Percentiles rank a stretch among this genome's conserved stretches.
Conservation (phyloP, 2,329 filamentous ascomycete genomes). For the Mycosphaerella sp. region DNA sequence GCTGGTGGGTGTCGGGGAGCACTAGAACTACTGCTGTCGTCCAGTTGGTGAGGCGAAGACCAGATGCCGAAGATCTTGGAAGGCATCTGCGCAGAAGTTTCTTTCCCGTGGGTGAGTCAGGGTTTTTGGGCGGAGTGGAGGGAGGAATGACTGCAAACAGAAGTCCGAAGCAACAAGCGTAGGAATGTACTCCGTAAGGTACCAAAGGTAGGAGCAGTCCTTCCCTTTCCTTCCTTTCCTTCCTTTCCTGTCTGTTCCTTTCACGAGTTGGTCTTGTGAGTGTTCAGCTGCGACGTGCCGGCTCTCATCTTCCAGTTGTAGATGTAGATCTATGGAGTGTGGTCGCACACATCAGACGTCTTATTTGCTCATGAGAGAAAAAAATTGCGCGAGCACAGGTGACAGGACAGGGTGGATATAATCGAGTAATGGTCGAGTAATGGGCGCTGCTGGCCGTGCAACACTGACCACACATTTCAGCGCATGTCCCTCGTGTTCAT, state of each 20-base stretch:
- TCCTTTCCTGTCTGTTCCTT: neutral
- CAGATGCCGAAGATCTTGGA: slow-evolving; percentile 32
- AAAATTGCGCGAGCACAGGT: too few relatives aligned
- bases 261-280: slow-evolving; percentile 21
- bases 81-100: slow-evolving; percentile 22
- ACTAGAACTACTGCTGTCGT: neutral
- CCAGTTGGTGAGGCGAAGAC: slow-evolving; percentile 11
- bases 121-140: neutral
- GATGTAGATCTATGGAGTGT: neutral
- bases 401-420: slow-evolving; percentile 7
- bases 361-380: slow-evolving; percentile 2
- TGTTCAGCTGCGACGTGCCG: slow-evolving; percentile 4
- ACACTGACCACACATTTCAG: neutral
- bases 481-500: neutral
- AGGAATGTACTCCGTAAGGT: too few relatives aligned
- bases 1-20: neutral
- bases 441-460: neutral
- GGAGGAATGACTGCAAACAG: neutral
- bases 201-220: too few relatives aligned
- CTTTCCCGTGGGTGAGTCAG: neutral
- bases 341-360: neutral
- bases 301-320: neutral
- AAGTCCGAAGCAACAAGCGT: too few relatives aligned
- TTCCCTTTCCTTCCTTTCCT: too few relatives aligned
- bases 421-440: slow-evolving; percentile 14